Conservation (phyloP, 2,329 filamentous ascomycete genomes). For the Neofusicoccum laricinum region DNA sequence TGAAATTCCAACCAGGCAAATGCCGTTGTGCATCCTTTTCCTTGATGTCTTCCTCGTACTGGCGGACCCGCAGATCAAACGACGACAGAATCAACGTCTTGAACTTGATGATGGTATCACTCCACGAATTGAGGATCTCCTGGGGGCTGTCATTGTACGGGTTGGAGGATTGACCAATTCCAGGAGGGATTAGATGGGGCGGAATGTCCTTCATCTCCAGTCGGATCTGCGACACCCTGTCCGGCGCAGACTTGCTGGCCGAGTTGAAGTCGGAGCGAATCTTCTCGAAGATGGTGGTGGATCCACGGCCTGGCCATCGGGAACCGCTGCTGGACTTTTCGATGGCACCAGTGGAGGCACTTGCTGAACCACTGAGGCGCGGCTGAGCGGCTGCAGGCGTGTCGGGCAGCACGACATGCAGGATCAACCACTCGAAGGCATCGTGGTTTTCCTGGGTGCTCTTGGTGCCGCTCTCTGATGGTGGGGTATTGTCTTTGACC, state of each 20-base stretch:
- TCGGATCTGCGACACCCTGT: conserved; percentile 82
- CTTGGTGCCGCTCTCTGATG: conserved; percentile 51
- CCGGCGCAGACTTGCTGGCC: conserved; percentile 66
- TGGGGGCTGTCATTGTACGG: conserved; percentile 68
- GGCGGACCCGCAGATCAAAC: conserved; percentile 84
- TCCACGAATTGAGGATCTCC: conserved; percentile 79
- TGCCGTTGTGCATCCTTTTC: conserved; percentile 86
- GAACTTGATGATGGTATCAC: conserved; percentile 79
- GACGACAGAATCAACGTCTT: conserved; percentile 83
- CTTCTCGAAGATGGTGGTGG: conserved; percentile 84
- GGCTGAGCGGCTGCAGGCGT: conserved; percentile 78
- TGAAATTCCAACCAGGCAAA: conserved; percentile 97
- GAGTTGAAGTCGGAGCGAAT: conserved; percentile 86
- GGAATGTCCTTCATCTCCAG: conserved; percentile 55
- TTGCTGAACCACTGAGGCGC: conserved; percentile 53
- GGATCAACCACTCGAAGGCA: conserved; percentile 90
- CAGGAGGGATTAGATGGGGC: conserved; percentile 44
- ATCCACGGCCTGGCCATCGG: conserved; percentile 74
- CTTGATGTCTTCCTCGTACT: conserved; percentile 96
- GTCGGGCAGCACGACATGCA: conserved; percentile 89
- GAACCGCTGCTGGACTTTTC: conserved; percentile 66
- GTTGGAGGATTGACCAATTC: conserved; percentile 29
- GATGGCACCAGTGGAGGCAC: conserved; percentile 50
- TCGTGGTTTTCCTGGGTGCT: conserved; percentile 88
- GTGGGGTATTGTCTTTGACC: conserved; percentile 74